These are phyloP conservation scores for Colletotrichum limetticola DNA, from an alignment of 2,329 filamentous ascomycete genomes.

Conservation along the genomic window DNA sequence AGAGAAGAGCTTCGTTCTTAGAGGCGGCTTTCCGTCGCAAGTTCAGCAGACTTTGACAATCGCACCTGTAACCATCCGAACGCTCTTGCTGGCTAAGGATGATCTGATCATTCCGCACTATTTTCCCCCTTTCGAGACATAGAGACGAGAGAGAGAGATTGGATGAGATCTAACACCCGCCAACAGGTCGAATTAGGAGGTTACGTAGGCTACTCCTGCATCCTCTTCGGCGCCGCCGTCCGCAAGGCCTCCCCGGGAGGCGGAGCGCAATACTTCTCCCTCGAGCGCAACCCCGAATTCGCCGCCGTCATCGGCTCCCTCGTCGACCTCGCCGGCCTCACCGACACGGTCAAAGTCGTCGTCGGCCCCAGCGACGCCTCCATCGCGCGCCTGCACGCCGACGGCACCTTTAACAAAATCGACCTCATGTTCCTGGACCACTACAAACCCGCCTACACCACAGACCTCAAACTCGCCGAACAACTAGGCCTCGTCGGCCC, in stretches of 20 bases:
- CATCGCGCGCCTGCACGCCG: constrained; percentile 67
- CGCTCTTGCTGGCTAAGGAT: background rate
- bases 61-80: background rate
- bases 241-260: constrained; percentile 66
- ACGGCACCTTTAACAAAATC: constrained; percentile 66
- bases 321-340: constrained; percentile 79
- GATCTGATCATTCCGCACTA: too few species aligned
- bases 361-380: constrained; percentile 76
- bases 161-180: too few species aligned
- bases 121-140: background rate
- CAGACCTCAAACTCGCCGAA: constrained; percentile 82
- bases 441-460: constrained; percentile 79
- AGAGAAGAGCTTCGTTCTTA: constrained; percentile 23
- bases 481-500: constrained; percentile 71
- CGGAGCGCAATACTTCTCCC: constrained; percentile 76
- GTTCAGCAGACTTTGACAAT: background rate
- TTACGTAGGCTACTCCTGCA: constrained; percentile 84
- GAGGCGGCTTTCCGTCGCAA: background rate
- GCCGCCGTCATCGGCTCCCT: constrained; percentile 75
- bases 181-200: constrained; percentile 76
- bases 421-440: constrained; percentile 85
- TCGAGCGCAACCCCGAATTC: constrained; percentile 81
- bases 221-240: constrained; percentile 77
- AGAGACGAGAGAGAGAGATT: too few species aligned
- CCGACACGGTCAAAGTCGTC: constrained; percentile 75